phyloP scores from a whole-genome alignment of 2,329 filamentous ascomycete species.

The Diaporthe humulicola region DNA sequence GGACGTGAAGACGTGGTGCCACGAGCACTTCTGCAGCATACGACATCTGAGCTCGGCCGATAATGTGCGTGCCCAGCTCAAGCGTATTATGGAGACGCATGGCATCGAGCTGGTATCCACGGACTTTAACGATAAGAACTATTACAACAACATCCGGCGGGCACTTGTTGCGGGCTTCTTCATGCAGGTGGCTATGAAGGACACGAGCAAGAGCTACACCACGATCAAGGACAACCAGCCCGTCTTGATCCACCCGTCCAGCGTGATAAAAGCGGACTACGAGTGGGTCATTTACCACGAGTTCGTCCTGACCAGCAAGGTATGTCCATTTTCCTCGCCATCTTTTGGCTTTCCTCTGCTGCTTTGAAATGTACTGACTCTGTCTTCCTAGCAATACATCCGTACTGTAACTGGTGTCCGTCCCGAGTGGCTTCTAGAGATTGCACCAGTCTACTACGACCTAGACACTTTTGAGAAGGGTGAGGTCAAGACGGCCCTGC shows the following conservation, averaged over 20 bases:
- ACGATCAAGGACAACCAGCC: conserved; percentile 98
- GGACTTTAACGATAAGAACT: conserved; percentile 93
- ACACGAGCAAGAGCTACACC: conserved; percentile 90
- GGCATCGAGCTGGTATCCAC: conserved; percentile 90
- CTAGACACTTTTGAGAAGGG: conserved; percentile 85
- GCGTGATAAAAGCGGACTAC: conserved; percentile 86
- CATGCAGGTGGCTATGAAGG: conserved; percentile 98
- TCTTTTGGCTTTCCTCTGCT: neutral
- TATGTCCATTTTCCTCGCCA: neutral
- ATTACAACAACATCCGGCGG: conserved; percentile 96
- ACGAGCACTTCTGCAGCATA: conserved; percentile 94
- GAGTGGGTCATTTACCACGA: conserved; percentile 99
- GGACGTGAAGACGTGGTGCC: conserved; percentile 92
- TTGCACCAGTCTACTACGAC: conserved; percentile 94
- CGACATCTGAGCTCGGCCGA: conserved; percentile 92
- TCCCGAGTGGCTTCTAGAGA: conserved; percentile 96
- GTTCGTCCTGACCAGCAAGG: conserved; percentile 87
- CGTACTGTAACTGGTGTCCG: conserved; percentile 92
- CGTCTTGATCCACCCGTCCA: conserved; percentile 93
- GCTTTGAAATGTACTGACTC: neutral
- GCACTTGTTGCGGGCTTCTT: conserved; percentile 96
- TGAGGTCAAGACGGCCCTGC: conserved; percentile 81
- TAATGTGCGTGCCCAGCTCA: conserved; percentile 91
- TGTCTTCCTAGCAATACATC: conserved; percentile 86
- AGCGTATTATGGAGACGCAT: conserved; percentile 96